Conservation (phyloP, 257 asterid genomes). For the Osmanthus fragrans region DNA sequence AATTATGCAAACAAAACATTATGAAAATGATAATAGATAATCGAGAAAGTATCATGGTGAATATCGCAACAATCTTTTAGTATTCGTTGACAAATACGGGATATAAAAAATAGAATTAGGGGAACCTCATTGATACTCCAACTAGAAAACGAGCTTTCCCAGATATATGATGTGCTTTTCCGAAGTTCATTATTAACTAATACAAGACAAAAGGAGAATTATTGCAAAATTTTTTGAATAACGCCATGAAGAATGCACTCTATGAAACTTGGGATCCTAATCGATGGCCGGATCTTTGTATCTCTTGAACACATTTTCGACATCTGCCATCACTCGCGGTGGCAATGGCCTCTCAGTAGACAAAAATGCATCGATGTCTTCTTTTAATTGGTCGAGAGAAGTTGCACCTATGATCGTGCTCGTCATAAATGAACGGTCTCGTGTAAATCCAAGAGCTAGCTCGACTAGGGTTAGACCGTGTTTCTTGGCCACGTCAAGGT, state of each 20-base stretch:
- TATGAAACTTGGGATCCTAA: constrained; percentile 21
- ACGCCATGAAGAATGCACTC: not conserved
- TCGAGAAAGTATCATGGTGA: too few relatives aligned
- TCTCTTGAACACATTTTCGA: constrained; percentile 65
- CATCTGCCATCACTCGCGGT: constrained; percentile 54
- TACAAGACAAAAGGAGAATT: not conserved
- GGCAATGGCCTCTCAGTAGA: constrained; percentile 71
- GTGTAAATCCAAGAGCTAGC: constrained; percentile 77
- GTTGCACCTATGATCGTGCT: constrained; percentile 88
- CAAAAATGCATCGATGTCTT: constrained; percentile 72
- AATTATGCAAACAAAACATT: not conserved
- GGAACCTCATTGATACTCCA: too few relatives aligned
- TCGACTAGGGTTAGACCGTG: constrained; percentile 70
- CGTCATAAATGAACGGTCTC: constrained; percentile 76
- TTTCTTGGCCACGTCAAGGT: constrained; percentile 70
- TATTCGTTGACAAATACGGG: too few relatives aligned
- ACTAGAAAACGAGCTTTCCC: not conserved
- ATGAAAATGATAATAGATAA: not conserved
- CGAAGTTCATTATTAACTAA: not conserved
- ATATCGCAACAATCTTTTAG: not conserved
- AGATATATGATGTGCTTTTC: not conserved
- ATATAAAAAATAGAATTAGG: too few relatives aligned
- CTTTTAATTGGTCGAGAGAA: constrained; percentile 67
- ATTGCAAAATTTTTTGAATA: not conserved
- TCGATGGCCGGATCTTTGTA: constrained; percentile 82